These are phyloP conservation scores for Phytophthora pistaciae DNA, from an alignment of 352 stramenopile genomes.

Conservation along the genomic window DNA sequence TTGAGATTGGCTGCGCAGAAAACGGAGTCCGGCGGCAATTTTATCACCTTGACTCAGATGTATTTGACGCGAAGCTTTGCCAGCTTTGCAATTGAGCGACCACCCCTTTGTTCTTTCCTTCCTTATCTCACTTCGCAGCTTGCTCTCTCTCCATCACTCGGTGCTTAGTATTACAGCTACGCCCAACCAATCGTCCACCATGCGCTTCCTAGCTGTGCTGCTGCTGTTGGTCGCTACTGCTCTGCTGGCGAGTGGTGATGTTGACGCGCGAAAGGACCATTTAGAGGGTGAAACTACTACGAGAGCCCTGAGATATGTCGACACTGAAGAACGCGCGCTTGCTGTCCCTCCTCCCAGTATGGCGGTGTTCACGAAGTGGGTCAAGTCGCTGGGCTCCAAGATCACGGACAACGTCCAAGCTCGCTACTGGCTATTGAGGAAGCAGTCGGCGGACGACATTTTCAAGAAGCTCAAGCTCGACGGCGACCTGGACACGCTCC, in stretches of 20 bases:
- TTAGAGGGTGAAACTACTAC: not conserved
- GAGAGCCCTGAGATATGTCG: not conserved
- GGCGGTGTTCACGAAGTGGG: not conserved
- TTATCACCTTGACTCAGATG: not conserved
- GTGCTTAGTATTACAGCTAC: too few relatives aligned
- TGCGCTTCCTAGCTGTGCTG: not conserved
- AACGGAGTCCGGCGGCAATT: not conserved
- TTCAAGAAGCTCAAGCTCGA: conserved; percentile 17
- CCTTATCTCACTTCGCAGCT: not conserved
- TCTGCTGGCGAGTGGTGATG: not conserved
- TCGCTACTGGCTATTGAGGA: conserved; percentile 17
- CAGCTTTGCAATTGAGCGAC: too few relatives aligned
- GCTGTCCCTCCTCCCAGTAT: not conserved
- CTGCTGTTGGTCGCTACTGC: not conserved
- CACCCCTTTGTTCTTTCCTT: not conserved
- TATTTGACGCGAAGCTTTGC: not conserved
- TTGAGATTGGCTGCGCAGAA: not conserved
- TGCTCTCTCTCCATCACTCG: not conserved
- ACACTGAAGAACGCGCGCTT: conserved; percentile 1
- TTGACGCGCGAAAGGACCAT: not conserved
- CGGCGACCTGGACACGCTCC: not conserved
- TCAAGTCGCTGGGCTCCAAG: conserved; percentile 2
- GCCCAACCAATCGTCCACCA: too few relatives aligned
- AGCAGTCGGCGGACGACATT: conserved; percentile 5
- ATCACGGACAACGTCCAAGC: conserved; percentile 3